A percentile compares a stretch with the other conserved stretches of the same genome.
phyloP scores from a whole-genome alignment of 1,284 basidiomycete species.

The Microbotryum intermedium region DNA sequence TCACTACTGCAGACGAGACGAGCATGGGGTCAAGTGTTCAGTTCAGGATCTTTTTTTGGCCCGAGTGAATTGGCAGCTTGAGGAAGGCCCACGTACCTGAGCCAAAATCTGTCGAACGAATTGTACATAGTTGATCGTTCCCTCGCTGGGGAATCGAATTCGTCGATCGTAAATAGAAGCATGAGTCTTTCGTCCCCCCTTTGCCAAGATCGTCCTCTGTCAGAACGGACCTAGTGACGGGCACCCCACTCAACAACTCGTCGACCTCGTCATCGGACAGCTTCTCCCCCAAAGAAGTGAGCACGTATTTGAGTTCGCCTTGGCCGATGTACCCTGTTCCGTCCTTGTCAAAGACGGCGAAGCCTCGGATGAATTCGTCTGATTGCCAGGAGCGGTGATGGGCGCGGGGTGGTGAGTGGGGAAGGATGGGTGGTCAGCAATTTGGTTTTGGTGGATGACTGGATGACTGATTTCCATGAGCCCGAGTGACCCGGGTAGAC shows the following conservation, averaged over 20 bases:
- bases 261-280: conserved; percentile 97
- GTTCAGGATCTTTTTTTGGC: neutral
- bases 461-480: neutral
- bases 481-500: neutral
- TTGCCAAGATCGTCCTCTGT: too few species aligned
- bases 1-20: neutral
- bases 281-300: conserved; percentile 94
- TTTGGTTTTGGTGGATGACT: neutral
- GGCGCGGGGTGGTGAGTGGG: neutral
- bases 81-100: conserved; percentile 42
- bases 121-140: conserved; percentile 94
- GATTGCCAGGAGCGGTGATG: neutral
- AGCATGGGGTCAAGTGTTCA: neutral
- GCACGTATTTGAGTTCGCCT: conserved; percentile 82
- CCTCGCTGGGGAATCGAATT: conserved; percentile 56
- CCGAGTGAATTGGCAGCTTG: neutral
- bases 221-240: conserved; percentile 64
- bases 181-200: neutral
- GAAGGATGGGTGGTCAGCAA: neutral
- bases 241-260: conserved; percentile 89
- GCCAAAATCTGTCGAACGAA: conserved; percentile 86
- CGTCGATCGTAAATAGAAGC: conserved; percentile 1
- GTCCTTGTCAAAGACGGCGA: conserved; percentile 98
- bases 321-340: conserved; percentile 94
- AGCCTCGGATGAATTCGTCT: conserved; percentile 99